These are phyloP conservation scores for Saturnispora saitoi DNA, from an alignment of 805 yeast species.

Conservation along the genomic window DNA sequence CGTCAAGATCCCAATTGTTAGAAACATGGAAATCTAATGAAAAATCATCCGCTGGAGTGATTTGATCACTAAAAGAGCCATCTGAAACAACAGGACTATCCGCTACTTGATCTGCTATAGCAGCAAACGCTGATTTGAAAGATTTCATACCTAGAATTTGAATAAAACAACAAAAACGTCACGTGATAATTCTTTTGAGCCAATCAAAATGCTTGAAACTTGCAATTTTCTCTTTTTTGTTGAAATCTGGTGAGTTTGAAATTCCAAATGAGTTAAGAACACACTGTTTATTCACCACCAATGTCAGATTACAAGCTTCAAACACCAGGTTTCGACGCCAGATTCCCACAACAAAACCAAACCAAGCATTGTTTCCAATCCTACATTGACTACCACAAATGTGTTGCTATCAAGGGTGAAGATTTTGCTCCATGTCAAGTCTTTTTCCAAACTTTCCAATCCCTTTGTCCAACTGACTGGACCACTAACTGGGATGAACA, in stretches of 20 bases:
- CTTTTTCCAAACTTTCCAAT: conserved; percentile 82
- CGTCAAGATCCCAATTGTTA: background rate
- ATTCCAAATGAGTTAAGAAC: background rate
- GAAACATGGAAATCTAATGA: background rate
- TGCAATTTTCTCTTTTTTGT: background rate
- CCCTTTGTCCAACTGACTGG: conserved; percentile 83
- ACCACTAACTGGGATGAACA: conserved; percentile 83
- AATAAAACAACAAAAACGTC: background rate
- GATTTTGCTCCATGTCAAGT: conserved; percentile 97
- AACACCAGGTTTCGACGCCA: conserved; percentile 76
- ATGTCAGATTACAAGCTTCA: conserved; percentile 41
- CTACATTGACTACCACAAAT: conserved; percentile 96
- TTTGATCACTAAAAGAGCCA: background rate
- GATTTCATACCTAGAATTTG: background rate
- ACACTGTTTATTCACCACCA: conserved; percentile 2
- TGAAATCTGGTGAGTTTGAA: background rate
- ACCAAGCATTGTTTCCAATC: conserved; percentile 98
- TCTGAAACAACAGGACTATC: background rate
- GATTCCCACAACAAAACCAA: conserved; percentile 97
- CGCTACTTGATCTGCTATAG: background rate
- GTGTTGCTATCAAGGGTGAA: conserved; percentile 94
- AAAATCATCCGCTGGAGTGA: background rate
- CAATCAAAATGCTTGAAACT: conserved; percentile 1
- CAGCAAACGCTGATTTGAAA: background rate
- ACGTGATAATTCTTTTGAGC: background rate